Conservation (phyloP, 768 basidiomycete genomes). For the Pleurotus eryngii region DNA sequence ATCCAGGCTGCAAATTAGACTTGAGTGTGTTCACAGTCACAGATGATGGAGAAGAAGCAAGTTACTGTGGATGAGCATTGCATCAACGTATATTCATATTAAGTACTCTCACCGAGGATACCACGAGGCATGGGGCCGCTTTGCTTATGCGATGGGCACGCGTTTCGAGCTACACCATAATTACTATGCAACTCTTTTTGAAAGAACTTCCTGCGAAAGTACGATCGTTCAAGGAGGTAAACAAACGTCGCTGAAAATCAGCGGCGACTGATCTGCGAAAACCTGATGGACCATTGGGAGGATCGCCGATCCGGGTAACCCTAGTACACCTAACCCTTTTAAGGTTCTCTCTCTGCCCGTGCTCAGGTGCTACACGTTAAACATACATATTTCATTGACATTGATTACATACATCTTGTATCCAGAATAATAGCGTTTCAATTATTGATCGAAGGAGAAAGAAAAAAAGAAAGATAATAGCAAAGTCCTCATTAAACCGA, state of each 20-base stretch:
- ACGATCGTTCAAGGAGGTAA: no score
- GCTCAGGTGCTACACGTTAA: neutral
- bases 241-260: no score
- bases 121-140: neutral
- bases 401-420: slow-evolving; percentile 1
- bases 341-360: neutral
- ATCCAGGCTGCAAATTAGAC: neutral
- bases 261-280: no score
- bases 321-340: neutral
- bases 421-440: neutral
- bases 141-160: neutral
- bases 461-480: neutral
- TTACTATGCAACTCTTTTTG: no score
- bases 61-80: neutral
- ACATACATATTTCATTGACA: slow-evolving; percentile 5
- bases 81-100: neutral
- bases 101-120: neutral
- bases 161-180: no score
- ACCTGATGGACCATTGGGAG: neutral
- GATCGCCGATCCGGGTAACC: neutral
- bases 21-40: neutral
- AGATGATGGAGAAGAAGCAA: neutral
- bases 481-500: neutral
- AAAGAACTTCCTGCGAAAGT: no score
- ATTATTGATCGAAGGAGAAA: neutral